Evolutionary conservation across 2,329 filamentous ascomycete genomes (phyloP).

Genomic region (Scortechinia acanthostroma): DNA sequence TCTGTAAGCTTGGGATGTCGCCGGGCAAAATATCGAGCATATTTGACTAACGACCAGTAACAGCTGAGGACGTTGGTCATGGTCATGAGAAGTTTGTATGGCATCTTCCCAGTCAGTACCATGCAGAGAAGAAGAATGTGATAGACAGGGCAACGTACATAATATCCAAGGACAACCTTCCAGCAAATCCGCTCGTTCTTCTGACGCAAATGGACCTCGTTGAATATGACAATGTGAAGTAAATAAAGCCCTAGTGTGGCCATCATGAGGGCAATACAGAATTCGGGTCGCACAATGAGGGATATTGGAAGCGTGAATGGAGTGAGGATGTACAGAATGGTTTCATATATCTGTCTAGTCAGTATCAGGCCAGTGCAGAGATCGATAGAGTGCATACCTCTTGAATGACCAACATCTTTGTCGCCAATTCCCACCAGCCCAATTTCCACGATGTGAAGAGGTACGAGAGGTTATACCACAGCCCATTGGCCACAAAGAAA

Average conservation of each 20-base stretch:
- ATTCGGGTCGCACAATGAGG: conserved; percentile 26
- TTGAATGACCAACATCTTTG: conserved; percentile 38
- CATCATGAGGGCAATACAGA: conserved; percentile 25
- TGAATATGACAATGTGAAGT: conserved; percentile 33
- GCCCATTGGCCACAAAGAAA: conserved; percentile 39
- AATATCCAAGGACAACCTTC: conserved; percentile 27
- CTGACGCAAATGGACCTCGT: conserved; percentile 33
- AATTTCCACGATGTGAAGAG: conserved; percentile 36
- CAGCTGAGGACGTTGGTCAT: conserved; percentile 31
- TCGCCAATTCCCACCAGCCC: conserved; percentile 36
- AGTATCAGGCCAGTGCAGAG: background rate
- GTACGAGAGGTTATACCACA: conserved; percentile 36
- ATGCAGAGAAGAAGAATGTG: conserved; percentile 11
- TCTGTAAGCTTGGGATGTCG: conserved; percentile 37
- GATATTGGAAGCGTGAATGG: conserved; percentile 35
- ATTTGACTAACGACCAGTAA: conserved; percentile 31
- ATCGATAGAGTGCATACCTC: conserved; percentile 16
- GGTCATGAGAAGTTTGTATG: conserved; percentile 34
- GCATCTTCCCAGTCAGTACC: too few species aligned
- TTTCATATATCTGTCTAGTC: conserved; percentile 26
- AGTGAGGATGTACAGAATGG: conserved; percentile 31
- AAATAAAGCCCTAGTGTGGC: conserved; percentile 31
- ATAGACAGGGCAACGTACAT: too few species aligned
- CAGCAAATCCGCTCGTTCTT: conserved; percentile 31
- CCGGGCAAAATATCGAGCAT: conserved; percentile 33